Evolutionary conservation across 495 filamentous ascomycete genomes (phyloP).

Genomic region (Penicillium pancosmium): DNA sequence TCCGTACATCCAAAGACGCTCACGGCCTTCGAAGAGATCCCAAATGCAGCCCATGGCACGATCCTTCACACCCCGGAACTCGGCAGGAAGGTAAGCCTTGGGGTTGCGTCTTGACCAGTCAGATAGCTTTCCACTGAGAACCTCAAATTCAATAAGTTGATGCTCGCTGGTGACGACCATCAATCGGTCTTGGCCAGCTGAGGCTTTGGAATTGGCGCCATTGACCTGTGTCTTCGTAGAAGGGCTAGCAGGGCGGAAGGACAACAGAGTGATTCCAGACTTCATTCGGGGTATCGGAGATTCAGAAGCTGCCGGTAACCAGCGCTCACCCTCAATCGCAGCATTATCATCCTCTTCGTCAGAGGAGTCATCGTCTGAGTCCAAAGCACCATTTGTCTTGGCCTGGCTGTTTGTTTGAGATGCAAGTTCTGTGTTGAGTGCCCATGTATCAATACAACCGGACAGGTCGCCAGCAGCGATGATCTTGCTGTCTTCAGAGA

Average conservation of each 20-base stretch:
- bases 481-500: conserved; percentile 80
- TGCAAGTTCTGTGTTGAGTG: conserved; percentile 61
- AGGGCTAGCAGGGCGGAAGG: conserved; percentile 63
- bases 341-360: conserved; percentile 51
- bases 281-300: conserved; percentile 78
- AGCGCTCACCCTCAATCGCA: conserved; percentile 54
- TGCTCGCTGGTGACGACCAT: conserved; percentile 75
- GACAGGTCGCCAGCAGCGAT: conserved; percentile 78
- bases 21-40: conserved; percentile 61
- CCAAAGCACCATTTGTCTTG: conserved; percentile 31
- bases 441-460: conserved; percentile 86
- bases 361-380: conserved; percentile 55
- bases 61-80: conserved; percentile 72
- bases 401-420: conserved; percentile 27
- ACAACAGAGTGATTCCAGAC: conserved; percentile 67
- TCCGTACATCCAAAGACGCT: conserved; percentile 86
- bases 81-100: conserved; percentile 67
- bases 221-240: conserved; percentile 40
- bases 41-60: conserved; percentile 82
- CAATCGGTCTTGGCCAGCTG: conserved; percentile 58
- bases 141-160: conserved; percentile 75
- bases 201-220: conserved; percentile 30
- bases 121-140: conserved; percentile 70
- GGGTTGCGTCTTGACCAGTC: conserved; percentile 88
- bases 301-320: conserved; percentile 67